A percentile compares a stretch with the other conserved stretches of the same genome.
These are phyloP conservation scores for Carpinus viminea DNA, from an alignment of 306 rosid genomes.

Conservation along the genomic window DNA sequence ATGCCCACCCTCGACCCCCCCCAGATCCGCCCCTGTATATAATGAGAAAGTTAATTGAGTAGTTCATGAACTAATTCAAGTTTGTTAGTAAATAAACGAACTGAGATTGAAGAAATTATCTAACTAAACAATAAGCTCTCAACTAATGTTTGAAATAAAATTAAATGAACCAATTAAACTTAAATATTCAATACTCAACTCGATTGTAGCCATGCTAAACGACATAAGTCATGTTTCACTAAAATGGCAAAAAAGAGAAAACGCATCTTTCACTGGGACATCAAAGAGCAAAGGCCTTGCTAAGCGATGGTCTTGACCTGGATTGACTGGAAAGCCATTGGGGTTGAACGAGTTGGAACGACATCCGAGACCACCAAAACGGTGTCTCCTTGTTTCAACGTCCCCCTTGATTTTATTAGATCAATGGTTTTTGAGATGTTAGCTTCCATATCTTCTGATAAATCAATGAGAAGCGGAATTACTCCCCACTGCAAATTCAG, in stretches of 20 bases:
- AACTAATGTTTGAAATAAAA: too few relatives aligned
- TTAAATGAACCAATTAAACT: too few relatives aligned
- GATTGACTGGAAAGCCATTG: constrained; percentile 67
- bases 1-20: too few relatives aligned
- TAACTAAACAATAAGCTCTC: too few relatives aligned
- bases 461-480: constrained; percentile 57
- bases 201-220: too few relatives aligned
- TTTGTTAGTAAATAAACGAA: too few relatives aligned
- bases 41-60: too few relatives aligned
- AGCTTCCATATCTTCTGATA: constrained; percentile 73
- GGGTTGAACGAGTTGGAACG: constrained; percentile 49
- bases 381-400: constrained; percentile 61
- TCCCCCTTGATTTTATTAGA: constrained; percentile 59
- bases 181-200: too few relatives aligned
- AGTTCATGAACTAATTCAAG: too few relatives aligned
- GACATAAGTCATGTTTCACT: too few relatives aligned
- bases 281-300: neutral
- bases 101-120: too few relatives aligned
- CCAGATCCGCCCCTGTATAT: too few relatives aligned
- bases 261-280: neutral
- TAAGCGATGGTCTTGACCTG: constrained; percentile 72
- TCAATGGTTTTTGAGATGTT: constrained; percentile 60
- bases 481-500: constrained; percentile 88
- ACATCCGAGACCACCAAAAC: constrained; percentile 77
- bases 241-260: neutral